Percentiles rank a stretch among this genome's conserved stretches.
Conservation (phyloP, 2,329 filamentous ascomycete genomes). For the Claviceps sp. region DNA sequence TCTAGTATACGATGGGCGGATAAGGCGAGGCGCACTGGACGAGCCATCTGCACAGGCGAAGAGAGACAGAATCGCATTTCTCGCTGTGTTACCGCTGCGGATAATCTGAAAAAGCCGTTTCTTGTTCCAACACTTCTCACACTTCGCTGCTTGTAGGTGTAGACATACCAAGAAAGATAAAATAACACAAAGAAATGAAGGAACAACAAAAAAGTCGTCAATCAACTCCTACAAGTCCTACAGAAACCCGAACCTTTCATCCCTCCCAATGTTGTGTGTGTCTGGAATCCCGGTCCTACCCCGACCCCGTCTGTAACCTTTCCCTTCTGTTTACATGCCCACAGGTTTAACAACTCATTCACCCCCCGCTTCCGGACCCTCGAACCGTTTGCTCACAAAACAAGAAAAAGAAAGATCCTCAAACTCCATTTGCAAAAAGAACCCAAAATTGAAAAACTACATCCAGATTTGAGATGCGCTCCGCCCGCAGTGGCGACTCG, state of each 20-base stretch:
- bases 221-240: constrained; percentile 12
- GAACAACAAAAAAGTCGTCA: constrained; percentile 4
- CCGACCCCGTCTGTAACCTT: not conserved
- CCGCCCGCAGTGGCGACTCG: not conserved
- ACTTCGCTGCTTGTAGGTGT: too few relatives aligned
- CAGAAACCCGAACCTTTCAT: constrained; percentile 4
- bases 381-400: constrained; percentile 2
- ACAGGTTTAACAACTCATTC: constrained; percentile 4
- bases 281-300: not conserved
- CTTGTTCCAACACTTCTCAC: too few relatives aligned
- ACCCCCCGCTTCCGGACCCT: constrained; percentile 4
- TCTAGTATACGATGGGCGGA: too few relatives aligned
- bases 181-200: not conserved
- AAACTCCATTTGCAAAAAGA: constrained; percentile 27
- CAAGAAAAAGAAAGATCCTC: constrained; percentile 12
- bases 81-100: too few relatives aligned
- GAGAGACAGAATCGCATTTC: too few relatives aligned
- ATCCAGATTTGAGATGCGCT: constrained; percentile 20
- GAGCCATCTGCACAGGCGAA: too few relatives aligned
- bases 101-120: too few relatives aligned
- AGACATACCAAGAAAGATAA: not conserved
- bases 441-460: constrained; percentile 22
- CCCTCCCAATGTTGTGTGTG: not conserved
- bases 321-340: constrained; percentile 10
- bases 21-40: too few relatives aligned